phyloP scores from a whole-genome alignment of 345 rosid species.

The Citrus trifoliata region DNA sequence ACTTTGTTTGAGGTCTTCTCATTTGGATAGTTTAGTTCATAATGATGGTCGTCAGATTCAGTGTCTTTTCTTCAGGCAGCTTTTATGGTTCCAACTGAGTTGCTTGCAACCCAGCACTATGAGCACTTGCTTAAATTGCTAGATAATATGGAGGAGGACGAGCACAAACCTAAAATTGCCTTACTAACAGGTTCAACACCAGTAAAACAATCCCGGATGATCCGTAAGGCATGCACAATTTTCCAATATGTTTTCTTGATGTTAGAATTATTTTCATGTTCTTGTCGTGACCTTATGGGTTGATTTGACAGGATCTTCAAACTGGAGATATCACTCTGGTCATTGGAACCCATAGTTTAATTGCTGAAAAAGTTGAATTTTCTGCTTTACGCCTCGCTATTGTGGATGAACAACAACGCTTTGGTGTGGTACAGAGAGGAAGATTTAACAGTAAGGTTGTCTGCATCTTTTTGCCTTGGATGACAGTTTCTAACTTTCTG shows the following conservation, averaged over 20 bases:
- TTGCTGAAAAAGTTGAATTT: slow-evolving; percentile 83
- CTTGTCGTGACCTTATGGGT: slow-evolving; percentile 19
- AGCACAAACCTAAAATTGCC: slow-evolving; percentile 75
- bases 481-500: not conserved
- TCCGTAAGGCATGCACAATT: slow-evolving; percentile 67
- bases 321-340: slow-evolving; percentile 75
- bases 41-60: not conserved
- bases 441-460: slow-evolving; percentile 92
- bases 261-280: slow-evolving; percentile 9
- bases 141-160: slow-evolving; percentile 53
- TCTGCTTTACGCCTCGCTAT: slow-evolving; percentile 85
- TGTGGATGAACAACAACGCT: slow-evolving; percentile 97
- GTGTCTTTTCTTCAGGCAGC: slow-evolving; percentile 63
- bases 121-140: slow-evolving; percentile 71
- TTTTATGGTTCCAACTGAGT: slow-evolving; percentile 98
- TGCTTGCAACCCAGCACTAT: slow-evolving; percentile 92
- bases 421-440: slow-evolving; percentile 99
- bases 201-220: slow-evolving; percentile 69
- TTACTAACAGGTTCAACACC: slow-evolving; percentile 91
- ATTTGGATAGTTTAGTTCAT: not conserved
- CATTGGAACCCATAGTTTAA: slow-evolving; percentile 94
- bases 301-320: slow-evolving; percentile 67
- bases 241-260: slow-evolving; percentile 16
- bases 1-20: not conserved
- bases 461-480: slow-evolving; percentile 12